These are phyloP conservation scores for Paecilomyces niveus DNA, from an alignment of 2,329 filamentous ascomycete species.

Conservation along the genomic window DNA sequence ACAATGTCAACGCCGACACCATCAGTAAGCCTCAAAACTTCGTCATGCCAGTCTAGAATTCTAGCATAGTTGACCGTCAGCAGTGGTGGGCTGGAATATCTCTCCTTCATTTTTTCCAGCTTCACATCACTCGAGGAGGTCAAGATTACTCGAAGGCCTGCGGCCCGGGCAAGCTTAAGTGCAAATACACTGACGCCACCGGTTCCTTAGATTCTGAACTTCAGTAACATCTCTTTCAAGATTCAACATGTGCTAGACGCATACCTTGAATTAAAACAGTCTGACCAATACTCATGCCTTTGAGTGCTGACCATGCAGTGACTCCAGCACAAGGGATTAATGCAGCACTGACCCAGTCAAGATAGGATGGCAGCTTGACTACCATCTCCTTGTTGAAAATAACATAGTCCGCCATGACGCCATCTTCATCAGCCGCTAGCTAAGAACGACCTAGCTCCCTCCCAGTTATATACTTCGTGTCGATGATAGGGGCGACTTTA, in stretches of 20 bases:
- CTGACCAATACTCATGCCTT: background rate
- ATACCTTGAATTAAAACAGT: background rate
- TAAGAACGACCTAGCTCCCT: background rate
- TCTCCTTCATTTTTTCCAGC: background rate
- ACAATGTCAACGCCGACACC: background rate
- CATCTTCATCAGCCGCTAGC: background rate
- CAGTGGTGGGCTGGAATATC: background rate
- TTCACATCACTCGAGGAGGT: background rate
- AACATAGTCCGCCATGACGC: background rate
- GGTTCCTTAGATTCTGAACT: background rate
- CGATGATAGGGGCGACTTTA: background rate
- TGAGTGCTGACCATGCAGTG: background rate
- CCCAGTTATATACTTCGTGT: background rate
- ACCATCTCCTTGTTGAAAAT: background rate
- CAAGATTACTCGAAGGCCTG: background rate
- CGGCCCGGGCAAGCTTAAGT: background rate
- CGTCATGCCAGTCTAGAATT: background rate
- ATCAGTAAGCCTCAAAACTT: background rate
- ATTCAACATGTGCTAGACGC: background rate
- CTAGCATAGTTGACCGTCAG: background rate
- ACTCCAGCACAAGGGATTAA: background rate
- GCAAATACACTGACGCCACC: background rate
- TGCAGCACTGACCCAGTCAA: background rate
- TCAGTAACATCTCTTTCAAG: background rate
- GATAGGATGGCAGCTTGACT: conserved; percentile 1